These are phyloP conservation scores for Verticillium alfalfae DNA, from an alignment of 2,329 filamentous ascomycete genomes.

Conservation along the genomic window DNA sequence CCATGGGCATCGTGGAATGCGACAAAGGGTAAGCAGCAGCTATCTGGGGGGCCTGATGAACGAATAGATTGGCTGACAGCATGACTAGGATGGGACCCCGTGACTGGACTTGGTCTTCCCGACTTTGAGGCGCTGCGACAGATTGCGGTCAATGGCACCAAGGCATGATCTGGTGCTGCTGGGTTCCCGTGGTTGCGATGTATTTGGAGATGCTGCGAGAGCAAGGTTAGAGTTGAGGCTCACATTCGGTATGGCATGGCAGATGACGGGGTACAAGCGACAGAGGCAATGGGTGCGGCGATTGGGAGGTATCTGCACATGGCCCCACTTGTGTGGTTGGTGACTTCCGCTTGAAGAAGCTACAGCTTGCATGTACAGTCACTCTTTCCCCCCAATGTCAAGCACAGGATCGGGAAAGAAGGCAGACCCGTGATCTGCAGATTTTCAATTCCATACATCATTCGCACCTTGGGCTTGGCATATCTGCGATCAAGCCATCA, in stretches of 20 bases:
- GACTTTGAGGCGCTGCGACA: conserved; percentile 24
- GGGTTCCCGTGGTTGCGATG: too few relatives aligned
- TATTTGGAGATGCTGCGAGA: neutral
- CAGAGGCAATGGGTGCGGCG: neutral
- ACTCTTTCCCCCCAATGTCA: too few relatives aligned
- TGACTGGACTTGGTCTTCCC: conserved; percentile 39
- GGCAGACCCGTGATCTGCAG: too few relatives aligned
- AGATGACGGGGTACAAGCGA: neutral
- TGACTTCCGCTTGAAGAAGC: neutral
- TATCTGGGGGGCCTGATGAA: conserved; percentile 7
- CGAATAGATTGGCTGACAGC: conserved; percentile 12
- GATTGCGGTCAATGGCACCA: conserved; percentile 3
- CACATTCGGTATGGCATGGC: neutral
- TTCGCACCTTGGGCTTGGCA: too few relatives aligned
- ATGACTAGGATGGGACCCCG: conserved; percentile 26
- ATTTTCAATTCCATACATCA: too few relatives aligned
- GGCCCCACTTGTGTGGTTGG: neutral
- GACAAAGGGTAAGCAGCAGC: conserved; percentile 21
- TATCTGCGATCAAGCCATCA: too few relatives aligned
- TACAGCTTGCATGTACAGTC: neutral
- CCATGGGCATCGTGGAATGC: conserved; percentile 24
- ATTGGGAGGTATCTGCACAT: neutral
- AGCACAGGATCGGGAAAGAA: neutral
- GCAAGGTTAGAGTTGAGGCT: neutral
- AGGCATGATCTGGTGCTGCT: neutral